These are phyloP conservation scores for Hirschioporus abietinus DNA, from an alignment of 768 basidiomycete species.

Conservation along the genomic window DNA sequence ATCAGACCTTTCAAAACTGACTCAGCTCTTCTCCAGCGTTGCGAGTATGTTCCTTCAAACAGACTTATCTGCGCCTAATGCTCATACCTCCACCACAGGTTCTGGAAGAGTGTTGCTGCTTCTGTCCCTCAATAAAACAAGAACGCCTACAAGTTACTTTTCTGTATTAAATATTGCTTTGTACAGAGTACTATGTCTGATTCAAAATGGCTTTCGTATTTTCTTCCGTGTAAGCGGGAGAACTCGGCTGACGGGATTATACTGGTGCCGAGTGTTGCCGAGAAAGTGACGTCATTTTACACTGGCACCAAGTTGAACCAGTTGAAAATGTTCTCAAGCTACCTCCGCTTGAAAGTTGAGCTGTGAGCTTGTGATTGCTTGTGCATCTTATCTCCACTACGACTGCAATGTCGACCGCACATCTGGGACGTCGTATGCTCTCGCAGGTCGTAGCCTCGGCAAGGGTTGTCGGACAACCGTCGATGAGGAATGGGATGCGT, in stretches of 20 bases:
- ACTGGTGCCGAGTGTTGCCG: not conserved
- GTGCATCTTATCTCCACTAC: not conserved
- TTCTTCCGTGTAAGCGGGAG: not conserved
- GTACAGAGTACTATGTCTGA: too few relatives aligned
- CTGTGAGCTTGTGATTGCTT: not conserved
- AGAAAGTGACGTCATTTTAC: not conserved
- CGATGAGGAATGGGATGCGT: not conserved
- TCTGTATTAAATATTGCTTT: too few relatives aligned
- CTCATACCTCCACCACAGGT: not conserved
- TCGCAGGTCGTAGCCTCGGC: not conserved
- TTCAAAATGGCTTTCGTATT: too few relatives aligned
- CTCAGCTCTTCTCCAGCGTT: slow-evolving; percentile 7
- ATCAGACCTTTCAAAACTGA: slow-evolving; percentile 8
- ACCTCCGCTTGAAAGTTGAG: not conserved
- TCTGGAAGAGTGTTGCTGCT: not conserved
- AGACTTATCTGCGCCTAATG: not conserved
- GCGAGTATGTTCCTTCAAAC: slow-evolving; percentile 5
- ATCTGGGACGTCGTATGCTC: not conserved
- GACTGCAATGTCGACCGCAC: not conserved
- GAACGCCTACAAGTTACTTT: too few relatives aligned
- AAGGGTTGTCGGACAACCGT: not conserved
- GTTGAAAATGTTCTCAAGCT: not conserved
- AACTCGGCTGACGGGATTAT: not conserved
- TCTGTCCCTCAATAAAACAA: not conserved
- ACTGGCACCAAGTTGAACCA: not conserved